Conservation (phyloP, 768 basidiomycete genomes). For the Russula olivacea region DNA sequence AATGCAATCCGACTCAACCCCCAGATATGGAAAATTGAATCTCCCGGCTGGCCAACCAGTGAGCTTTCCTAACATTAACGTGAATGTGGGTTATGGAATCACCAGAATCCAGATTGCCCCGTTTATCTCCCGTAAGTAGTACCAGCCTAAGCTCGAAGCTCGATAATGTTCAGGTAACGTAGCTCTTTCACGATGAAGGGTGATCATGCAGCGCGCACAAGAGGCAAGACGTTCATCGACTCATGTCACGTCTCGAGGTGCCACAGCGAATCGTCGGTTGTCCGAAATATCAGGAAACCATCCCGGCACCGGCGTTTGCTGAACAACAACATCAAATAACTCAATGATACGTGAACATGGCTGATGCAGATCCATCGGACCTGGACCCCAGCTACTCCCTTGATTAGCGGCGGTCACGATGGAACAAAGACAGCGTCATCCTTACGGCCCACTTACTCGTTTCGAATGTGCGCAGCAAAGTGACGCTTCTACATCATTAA, state of each 20-base stretch:
- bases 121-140: background rate
- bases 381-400: conserved; percentile 9
- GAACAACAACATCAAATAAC: background rate
- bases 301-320: background rate
- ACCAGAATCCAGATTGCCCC: no score
- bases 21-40: background rate
- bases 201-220: background rate
- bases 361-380: conserved; percentile 4
- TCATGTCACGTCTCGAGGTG: background rate
- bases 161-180: background rate
- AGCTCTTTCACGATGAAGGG: background rate
- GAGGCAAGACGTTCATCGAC: background rate
- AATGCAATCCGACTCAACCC: background rate
- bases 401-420: background rate
- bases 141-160: background rate
- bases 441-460: background rate
- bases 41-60: background rate
- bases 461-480: background rate
- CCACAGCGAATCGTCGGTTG: background rate
- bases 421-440: background rate
- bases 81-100: background rate
- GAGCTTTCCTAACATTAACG: background rate
- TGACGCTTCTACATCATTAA: conserved; percentile 2
- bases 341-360: no score
- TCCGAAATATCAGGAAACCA: background rate